Conservation (phyloP, 345 rosid species). For the Zanthoxylum bungeanum region DNA sequence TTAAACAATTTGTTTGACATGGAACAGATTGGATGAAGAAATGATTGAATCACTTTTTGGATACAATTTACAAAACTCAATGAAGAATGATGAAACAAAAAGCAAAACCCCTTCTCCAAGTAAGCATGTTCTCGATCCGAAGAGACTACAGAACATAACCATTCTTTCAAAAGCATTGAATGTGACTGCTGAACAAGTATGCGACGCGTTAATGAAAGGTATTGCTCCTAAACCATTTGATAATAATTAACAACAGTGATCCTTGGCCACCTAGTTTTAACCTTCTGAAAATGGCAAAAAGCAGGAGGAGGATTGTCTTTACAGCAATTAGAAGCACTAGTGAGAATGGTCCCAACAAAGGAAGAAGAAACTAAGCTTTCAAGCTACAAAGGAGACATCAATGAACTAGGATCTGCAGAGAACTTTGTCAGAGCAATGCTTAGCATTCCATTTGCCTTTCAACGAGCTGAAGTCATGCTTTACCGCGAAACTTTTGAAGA, state of each 20-base stretch:
- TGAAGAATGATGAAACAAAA: constrained; percentile 64
- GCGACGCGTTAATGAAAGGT: constrained; percentile 78
- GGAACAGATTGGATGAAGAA: constrained; percentile 85
- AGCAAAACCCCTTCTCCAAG: constrained; percentile 91
- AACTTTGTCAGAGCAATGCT: constrained; percentile 60
- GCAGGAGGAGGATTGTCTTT: constrained; percentile 70
- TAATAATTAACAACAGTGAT: neutral
- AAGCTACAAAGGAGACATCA: constrained; percentile 63
- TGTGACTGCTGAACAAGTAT: constrained; percentile 69
- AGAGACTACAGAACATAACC: constrained; percentile 86
- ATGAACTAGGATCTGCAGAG: constrained; percentile 88
- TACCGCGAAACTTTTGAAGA: constrained; percentile 86
- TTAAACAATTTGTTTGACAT: neutral
- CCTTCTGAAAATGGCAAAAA: neutral
- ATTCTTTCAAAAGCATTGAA: constrained; percentile 86
- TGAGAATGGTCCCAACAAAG: constrained; percentile 85
- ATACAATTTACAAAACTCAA: constrained; percentile 55
- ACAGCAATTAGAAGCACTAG: constrained; percentile 88
- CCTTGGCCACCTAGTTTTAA: neutral
- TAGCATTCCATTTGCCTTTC: constrained; percentile 64
- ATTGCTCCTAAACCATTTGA: neutral
- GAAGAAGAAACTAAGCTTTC: constrained; percentile 81
- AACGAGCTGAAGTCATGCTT: constrained; percentile 85
- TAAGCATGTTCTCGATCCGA: constrained; percentile 88
- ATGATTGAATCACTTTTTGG: constrained; percentile 97